Evolutionary conservation across 176 grass and related monocot species (phyloP).

Genomic region (Melocanna baccifera): DNA sequence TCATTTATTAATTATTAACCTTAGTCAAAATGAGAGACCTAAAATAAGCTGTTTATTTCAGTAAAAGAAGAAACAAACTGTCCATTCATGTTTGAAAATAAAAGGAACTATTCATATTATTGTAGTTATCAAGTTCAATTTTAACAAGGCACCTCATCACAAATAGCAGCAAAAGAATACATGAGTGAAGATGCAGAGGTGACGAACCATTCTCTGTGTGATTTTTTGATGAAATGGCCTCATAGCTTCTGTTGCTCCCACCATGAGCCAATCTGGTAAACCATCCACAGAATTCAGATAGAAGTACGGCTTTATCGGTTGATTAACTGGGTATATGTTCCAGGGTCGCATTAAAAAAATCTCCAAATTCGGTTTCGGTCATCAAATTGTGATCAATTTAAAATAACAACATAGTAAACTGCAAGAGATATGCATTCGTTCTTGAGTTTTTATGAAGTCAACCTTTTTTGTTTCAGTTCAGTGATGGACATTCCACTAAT

Average conservation of each 20-base stretch:
- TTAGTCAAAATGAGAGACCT: not conserved
- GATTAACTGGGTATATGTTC: constrained; percentile 21
- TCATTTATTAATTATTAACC: not conserved
- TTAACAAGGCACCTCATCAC: not conserved
- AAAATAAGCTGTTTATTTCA: not conserved
- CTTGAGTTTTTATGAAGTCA: not conserved
- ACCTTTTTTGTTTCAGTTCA: not conserved
- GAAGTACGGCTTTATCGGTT: constrained; percentile 80
- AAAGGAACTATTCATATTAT: not conserved
- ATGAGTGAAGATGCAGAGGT: constrained; percentile 3
- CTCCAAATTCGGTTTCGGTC: not conserved
- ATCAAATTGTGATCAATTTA: not conserved
- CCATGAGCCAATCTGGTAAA: constrained; percentile 52
- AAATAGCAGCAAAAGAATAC: not conserved
- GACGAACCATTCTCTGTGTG: constrained; percentile 57
- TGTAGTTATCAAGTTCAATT: not conserved
- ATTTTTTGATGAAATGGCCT: constrained; percentile 39
- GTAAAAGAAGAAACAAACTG: not conserved
- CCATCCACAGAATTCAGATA: constrained; percentile 89
- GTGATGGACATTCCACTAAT: not conserved
- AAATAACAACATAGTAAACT: not conserved
- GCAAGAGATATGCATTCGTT: not conserved
- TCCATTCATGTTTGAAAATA: not conserved
- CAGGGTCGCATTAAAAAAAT: not conserved
- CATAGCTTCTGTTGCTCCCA: constrained; percentile 48